Percentiles rank a stretch among this genome's conserved stretches.
Conservation (phyloP, 371 early-diverging fungal genomes). For the Saksenaea vasiformis region DNA sequence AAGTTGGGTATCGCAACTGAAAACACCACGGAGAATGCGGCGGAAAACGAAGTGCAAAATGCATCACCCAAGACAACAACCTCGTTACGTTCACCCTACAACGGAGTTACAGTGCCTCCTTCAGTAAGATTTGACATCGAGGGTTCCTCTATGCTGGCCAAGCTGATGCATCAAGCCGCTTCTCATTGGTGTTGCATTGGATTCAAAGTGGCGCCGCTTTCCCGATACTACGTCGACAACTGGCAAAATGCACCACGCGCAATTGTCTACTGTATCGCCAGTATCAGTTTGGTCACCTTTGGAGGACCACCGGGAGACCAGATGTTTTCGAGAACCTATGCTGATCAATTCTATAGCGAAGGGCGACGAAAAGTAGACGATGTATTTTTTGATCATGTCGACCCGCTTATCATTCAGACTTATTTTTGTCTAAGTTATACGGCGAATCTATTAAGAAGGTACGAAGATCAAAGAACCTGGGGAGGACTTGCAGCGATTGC, state of each 20-base stretch:
- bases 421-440: slow-evolving; percentile 38
- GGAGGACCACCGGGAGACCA: slow-evolving; percentile 17
- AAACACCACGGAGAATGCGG: neutral
- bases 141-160: slow-evolving; percentile 18
- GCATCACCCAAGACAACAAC: slow-evolving; percentile 10
- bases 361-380: slow-evolving; percentile 34
- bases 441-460: slow-evolving; percentile 28
- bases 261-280: slow-evolving; percentile 31
- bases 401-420: slow-evolving; percentile 21
- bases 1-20: neutral
- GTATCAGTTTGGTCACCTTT: slow-evolving; percentile 30
- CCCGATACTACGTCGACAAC: slow-evolving; percentile 14
- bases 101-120: slow-evolving; percentile 10
- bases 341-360: slow-evolving; percentile 31
- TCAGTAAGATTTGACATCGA: slow-evolving; percentile 15
- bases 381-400: slow-evolving; percentile 25
- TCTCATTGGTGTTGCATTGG: slow-evolving; percentile 37
- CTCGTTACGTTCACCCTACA: neutral
- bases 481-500: slow-evolving; percentile 29
- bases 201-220: slow-evolving; percentile 33
- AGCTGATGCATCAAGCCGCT: slow-evolving; percentile 20
- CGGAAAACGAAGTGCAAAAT: too few relatives aligned
- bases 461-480: slow-evolving; percentile 36
- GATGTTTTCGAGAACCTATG: slow-evolving; percentile 20
- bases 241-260: slow-evolving; percentile 26